Conservation (phyloP, 2,329 filamentous ascomycete species). For the Penicillium aurantiogriseum region DNA sequence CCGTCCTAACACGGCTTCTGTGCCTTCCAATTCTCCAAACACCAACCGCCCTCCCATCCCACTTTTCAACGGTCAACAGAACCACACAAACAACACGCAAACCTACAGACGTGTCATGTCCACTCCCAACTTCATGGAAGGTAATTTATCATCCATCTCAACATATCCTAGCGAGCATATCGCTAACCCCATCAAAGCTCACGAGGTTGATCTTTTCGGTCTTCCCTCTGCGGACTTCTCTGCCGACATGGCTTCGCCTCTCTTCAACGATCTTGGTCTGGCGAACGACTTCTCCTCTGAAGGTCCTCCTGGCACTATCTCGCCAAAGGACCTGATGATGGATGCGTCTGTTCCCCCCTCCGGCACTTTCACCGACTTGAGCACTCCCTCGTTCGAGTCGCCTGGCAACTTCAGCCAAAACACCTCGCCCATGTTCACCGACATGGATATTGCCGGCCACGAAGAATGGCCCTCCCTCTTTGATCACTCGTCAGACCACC, state of each 20-base stretch:
- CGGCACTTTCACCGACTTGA: conserved; percentile 76
- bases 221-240: conserved; percentile 27
- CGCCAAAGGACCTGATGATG: conserved; percentile 76
- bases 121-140: conserved; percentile 39
- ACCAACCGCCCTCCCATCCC: conserved; percentile 42
- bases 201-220: conserved; percentile 31
- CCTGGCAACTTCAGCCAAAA: conserved; percentile 69
- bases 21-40: conserved; percentile 39
- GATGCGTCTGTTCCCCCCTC: conserved; percentile 79
- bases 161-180: neutral
- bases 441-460: conserved; percentile 54
- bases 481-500: conserved; percentile 28
- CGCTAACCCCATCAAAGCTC: conserved; percentile 22
- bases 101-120: conserved; percentile 42
- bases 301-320: conserved; percentile 63
- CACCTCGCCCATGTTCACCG: conserved; percentile 72
- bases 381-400: conserved; percentile 77
- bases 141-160: conserved; percentile 34
- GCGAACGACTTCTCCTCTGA: conserved; percentile 28
- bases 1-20: conserved; percentile 38
- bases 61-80: conserved; percentile 37
- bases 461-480: conserved; percentile 69
- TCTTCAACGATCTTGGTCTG: conserved; percentile 18
- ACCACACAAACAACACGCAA: conserved; percentile 27
- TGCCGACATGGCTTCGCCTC: conserved; percentile 15